Conservation (phyloP, 257 asterid genomes). For the Ballota nigra region DNA sequence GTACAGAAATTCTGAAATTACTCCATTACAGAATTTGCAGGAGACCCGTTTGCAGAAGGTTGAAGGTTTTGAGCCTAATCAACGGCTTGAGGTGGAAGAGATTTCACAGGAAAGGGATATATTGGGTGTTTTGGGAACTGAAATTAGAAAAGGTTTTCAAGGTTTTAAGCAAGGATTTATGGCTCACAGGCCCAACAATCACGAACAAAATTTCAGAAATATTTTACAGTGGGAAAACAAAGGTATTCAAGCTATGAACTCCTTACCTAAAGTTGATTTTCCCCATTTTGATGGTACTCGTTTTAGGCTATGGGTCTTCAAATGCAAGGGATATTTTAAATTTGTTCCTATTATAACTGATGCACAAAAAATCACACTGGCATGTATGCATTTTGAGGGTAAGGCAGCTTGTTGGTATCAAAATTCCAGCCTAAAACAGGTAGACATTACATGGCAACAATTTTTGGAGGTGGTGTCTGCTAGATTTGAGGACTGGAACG, state of each 20-base stretch:
- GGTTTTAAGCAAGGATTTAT: too few species aligned
- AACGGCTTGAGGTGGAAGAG: slow-evolving; percentile 52
- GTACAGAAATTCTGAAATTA: too few species aligned
- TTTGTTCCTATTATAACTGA: neutral
- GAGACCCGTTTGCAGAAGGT: slow-evolving; percentile 66
- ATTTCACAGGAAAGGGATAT: slow-evolving; percentile 80
- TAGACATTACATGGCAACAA: neutral
- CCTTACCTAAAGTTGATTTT: neutral
- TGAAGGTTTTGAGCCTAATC: slow-evolving; percentile 78
- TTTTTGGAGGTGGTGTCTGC: neutral
- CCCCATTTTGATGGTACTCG: neutral
- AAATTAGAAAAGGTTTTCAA: slow-evolving; percentile 94
- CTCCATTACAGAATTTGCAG: too few species aligned
- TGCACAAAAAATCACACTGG: neutral
- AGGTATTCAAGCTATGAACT: neutral
- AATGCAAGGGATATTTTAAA: neutral
- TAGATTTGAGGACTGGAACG: neutral
- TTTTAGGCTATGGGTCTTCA: neutral
- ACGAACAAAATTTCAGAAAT: neutral
- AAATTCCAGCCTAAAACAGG: neutral
- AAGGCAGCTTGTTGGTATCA: neutral
- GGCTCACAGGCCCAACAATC: too few species aligned
- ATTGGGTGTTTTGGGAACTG: slow-evolving; percentile 82
- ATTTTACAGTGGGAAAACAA: too few species aligned
- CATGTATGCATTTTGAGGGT: neutral